phyloP scores from a whole-genome alignment of 805 yeast genomes.

The Kodamaea neixiangensis region DNA sequence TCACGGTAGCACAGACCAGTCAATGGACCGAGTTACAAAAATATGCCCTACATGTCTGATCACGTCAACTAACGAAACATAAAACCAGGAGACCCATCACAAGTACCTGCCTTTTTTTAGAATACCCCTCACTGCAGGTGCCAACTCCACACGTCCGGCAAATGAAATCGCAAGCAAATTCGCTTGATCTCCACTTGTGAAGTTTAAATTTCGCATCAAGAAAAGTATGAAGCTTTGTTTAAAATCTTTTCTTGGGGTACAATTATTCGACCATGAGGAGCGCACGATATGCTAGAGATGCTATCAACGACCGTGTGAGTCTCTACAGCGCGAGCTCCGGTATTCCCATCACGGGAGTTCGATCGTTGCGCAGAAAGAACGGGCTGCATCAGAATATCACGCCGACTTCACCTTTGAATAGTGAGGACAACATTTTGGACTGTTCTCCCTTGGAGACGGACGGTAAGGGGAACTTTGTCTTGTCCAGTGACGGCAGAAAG shows the following conservation, averaged over 20 bases:
- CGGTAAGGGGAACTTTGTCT: conserved; percentile 56
- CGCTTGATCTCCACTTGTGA: not conserved
- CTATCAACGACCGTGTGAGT: conserved; percentile 32
- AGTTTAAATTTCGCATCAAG: not conserved
- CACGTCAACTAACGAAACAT: not conserved
- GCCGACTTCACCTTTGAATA: conserved; percentile 11
- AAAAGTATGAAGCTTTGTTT: not conserved
- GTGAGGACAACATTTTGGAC: conserved; percentile 13
- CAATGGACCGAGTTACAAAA: too few species aligned
- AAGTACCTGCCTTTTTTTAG: not conserved
- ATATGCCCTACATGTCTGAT: too few species aligned
- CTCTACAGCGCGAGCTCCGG: conserved; percentile 30
- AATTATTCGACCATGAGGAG: conserved; percentile 17
- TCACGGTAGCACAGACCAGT: too few species aligned
- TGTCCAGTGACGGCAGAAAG: conserved; percentile 55
- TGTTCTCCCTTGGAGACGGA: conserved; percentile 36
- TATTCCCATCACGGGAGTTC: conserved; percentile 28
- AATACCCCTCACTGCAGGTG: not conserved
- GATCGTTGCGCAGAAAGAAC: conserved; percentile 26
- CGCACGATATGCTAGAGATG: conserved; percentile 30
- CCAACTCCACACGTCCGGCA: not conserved
- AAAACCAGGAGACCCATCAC: not conserved
- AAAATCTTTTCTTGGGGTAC: not conserved
- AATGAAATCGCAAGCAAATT: not conserved
- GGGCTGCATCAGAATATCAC: conserved; percentile 18